These are phyloP conservation scores for Talaromyces marneffei DNA, from an alignment of 2,329 filamentous ascomycete species.

Conservation along the genomic window DNA sequence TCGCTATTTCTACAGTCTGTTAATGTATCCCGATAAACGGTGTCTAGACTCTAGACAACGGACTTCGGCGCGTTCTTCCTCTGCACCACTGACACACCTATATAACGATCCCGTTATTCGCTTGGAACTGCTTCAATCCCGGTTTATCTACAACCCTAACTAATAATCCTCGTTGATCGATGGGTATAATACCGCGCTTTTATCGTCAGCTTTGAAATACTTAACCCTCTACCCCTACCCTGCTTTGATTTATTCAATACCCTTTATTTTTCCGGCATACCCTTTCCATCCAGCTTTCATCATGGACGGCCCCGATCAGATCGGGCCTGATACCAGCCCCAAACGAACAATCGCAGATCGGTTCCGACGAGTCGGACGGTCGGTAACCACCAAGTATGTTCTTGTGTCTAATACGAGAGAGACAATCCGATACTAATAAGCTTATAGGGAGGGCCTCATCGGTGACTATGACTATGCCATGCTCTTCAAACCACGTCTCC, in stretches of 20 bases:
- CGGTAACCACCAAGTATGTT: conserved; percentile 39
- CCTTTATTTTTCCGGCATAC: too few species aligned
- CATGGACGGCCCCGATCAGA: conserved; percentile 39
- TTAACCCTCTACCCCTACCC: background rate
- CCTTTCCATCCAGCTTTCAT: background rate
- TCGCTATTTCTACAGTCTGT: background rate
- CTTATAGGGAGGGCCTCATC: conserved; percentile 61
- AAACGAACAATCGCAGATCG: conserved; percentile 34
- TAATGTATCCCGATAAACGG: background rate
- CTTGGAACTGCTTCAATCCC: background rate
- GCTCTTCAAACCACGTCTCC: conserved; percentile 74
- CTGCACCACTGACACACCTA: background rate
- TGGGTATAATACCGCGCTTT: background rate
- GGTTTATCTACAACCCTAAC: background rate
- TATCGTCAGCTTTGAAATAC: background rate
- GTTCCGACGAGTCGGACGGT: conserved; percentile 28
- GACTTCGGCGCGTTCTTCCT: background rate
- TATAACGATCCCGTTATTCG: background rate
- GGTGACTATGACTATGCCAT: conserved; percentile 87
- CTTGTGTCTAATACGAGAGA: too few species aligned
- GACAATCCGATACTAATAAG: background rate
- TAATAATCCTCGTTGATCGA: background rate
- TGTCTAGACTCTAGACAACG: conserved; percentile 1
- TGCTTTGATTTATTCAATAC: too few species aligned
- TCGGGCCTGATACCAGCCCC: conserved; percentile 37